phyloP scores from a whole-genome alignment of 2,329 filamentous ascomycete species.

The Drechslerella dactyloides region DNA sequence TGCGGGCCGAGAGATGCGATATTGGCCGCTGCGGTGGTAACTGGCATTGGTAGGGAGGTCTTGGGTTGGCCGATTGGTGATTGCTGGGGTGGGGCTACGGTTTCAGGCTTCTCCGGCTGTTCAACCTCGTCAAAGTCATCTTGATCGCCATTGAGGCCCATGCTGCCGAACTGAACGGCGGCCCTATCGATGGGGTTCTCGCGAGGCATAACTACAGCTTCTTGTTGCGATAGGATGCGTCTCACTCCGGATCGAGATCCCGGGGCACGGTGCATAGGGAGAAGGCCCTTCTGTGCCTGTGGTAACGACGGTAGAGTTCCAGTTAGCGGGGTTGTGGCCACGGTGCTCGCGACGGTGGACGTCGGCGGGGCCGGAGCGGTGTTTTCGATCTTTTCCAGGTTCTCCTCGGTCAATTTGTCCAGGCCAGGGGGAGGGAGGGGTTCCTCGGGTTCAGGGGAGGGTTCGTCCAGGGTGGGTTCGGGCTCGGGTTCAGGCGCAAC shows the following conservation, averaged over 20 bases:
- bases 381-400: conserved; percentile 89
- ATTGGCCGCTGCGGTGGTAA: conserved; percentile 63
- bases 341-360: conserved; percentile 84
- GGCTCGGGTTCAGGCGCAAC: conserved; percentile 52
- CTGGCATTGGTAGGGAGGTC: conserved; percentile 72
- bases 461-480: conserved; percentile 53
- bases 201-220: conserved; percentile 96
- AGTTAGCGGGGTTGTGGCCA: conserved; percentile 83
- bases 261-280: conserved; percentile 59
- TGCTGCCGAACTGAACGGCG: conserved; percentile 93
- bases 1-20: conserved; percentile 57
- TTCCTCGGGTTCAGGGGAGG: conserved; percentile 58
- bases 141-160: conserved; percentile 78
- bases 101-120: conserved; percentile 93
- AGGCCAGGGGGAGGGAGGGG: conserved; percentile 61
- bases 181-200: conserved; percentile 87
- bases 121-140: conserved; percentile 85
- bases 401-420: conserved; percentile 77
- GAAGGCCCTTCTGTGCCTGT: conserved; percentile 74
- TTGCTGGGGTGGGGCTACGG: conserved; percentile 87
- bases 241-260: conserved; percentile 76
- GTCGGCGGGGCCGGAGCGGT: conserved; percentile 76
- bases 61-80: conserved; percentile 89
- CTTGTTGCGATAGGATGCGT: conserved; percentile 89
- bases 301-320: conserved; percentile 69